Base-by-base conservation (phyloP, 1,139 yeast species). In the Scheffersomyces titani region DNA sequence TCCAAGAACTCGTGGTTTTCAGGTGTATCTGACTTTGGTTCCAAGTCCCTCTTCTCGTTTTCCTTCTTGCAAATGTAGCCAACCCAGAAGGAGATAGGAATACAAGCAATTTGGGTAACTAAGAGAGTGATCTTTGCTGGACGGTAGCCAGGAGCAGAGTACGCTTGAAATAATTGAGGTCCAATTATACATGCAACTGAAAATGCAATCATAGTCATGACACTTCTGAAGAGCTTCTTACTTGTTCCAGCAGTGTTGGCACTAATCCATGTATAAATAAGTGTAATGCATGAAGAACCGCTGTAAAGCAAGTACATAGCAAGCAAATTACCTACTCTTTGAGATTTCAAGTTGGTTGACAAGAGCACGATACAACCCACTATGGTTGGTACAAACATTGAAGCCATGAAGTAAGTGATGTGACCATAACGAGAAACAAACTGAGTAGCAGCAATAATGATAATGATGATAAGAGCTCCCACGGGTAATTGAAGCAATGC, bases 401-500 rank as follows among this genome's bases (percentile, higher is more conserved):
- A 69, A 6, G 68, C 62, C 18, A 65, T 67, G 44, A 76, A 64
- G 51, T 66, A 65, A 44, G 76, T 66, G 24, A 69, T 59, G 36
- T 73, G 70, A 44, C 74, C 69, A 56, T 59, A 66, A 19, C 70
- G 63, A 6, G 71, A 61, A 19, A 74, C 71, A 44, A 73, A 61
- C 55, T 74, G 73, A 47, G 78, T 73, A 4, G 76, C 74, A 6
- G 63, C 62, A 4, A 72, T 53, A 24, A 76, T 75, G 18, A 75
- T 70, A 7, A 76, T 60, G n/a, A 76, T 68, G 18, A 77, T 75
- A 6, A 76, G 65, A 2, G 71, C 70, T 2, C 81, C 81, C 5
- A 74, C 70, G 1, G 82, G 81, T 65, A 77, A 68, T 61, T 77
- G 81, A 64, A 77, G 71, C 46, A 77, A 65, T 0, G 81, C 78